phyloP scores from a whole-genome alignment of 2,329 filamentous ascomycete species.

The Volutella citrinella region DNA sequence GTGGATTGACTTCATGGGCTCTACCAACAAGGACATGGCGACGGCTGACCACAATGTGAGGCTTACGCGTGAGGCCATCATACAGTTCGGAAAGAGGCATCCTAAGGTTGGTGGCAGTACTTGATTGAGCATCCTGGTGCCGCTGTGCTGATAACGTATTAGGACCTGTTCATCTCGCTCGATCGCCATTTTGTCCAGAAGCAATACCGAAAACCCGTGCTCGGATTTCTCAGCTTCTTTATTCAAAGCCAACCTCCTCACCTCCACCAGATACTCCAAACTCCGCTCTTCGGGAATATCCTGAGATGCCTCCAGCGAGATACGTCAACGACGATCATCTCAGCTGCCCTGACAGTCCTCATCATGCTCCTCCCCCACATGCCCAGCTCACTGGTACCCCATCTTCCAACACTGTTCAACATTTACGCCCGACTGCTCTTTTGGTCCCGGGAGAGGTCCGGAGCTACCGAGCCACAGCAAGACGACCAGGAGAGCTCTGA shows the following conservation, averaged over 20 bases:
- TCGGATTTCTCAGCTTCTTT: conserved; percentile 69
- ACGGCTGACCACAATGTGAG: conserved; percentile 46
- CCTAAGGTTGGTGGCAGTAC: conserved; percentile 53
- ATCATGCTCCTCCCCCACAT: conserved; percentile 84
- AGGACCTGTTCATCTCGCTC: conserved; percentile 65
- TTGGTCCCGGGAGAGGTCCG: conserved; percentile 61
- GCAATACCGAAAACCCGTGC: conserved; percentile 59
- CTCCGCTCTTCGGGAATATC: conserved; percentile 67
- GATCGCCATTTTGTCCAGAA: conserved; percentile 64
- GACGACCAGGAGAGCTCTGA: conserved; percentile 35
- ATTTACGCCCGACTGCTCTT: conserved; percentile 78
- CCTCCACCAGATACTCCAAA: conserved; percentile 69
- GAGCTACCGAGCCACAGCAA: conserved; percentile 34
- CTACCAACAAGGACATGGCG: conserved; percentile 34
- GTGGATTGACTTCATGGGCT: conserved; percentile 52
- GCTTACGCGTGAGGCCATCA: conserved; percentile 49
- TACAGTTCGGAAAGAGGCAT: conserved; percentile 63
- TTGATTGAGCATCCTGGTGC: no score
- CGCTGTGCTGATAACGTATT: no score
- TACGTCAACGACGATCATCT: conserved; percentile 74
- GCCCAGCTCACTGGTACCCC: conserved; percentile 65
- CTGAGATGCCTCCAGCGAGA: conserved; percentile 73
- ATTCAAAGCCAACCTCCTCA: conserved; percentile 76
- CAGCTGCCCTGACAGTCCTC: conserved; percentile 68
- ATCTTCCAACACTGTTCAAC: conserved; percentile 73